phyloP scores from a whole-genome alignment of 768 basidiomycete genomes.

The Termitomyces sp. region DNA sequence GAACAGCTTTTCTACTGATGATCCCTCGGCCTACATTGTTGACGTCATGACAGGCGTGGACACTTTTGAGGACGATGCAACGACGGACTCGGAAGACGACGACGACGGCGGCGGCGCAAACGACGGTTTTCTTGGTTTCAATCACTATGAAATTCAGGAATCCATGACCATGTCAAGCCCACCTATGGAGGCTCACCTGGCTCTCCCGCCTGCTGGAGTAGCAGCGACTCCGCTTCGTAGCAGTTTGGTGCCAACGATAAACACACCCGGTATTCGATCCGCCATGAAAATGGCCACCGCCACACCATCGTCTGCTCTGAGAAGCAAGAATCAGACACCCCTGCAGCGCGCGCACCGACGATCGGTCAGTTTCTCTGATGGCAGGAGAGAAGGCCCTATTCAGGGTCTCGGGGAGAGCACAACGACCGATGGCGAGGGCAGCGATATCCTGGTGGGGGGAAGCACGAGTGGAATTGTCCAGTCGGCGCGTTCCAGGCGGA shows the following conservation, averaged over 20 bases:
- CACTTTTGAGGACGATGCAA: slow-evolving; percentile 34
- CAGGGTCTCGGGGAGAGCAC: slow-evolving; percentile 40
- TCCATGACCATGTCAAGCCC: slow-evolving; percentile 11
- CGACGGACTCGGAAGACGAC: slow-evolving; percentile 49
- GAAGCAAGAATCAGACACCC: slow-evolving; percentile 53
- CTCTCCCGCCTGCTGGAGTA: not conserved
- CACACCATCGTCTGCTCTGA: slow-evolving; percentile 59
- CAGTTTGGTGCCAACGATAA: slow-evolving; percentile 10
- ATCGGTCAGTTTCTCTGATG: slow-evolving; percentile 97
- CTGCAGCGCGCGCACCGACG: slow-evolving; percentile 53
- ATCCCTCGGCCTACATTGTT: slow-evolving; percentile 45
- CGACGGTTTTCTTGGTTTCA: slow-evolving; percentile 28
- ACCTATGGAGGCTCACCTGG: slow-evolving; percentile 2
- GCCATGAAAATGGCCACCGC: slow-evolving; percentile 36
- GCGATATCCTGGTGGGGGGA: slow-evolving; percentile 13
- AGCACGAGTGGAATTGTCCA: slow-evolving; percentile 32
- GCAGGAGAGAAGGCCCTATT: slow-evolving; percentile 86
- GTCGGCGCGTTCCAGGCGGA: slow-evolving; percentile 73
- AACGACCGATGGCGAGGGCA: slow-evolving; percentile 31
- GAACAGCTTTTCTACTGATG: slow-evolving; percentile 71
- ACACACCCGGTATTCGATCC: slow-evolving; percentile 37
- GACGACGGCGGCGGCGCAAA: slow-evolving; percentile 13
- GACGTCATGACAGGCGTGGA: slow-evolving; percentile 47
- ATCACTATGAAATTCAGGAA: slow-evolving; percentile 25
- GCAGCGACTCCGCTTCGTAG: slow-evolving; percentile 22